Conservation (phyloP, 805 yeast species). For the Teunomyces gatunensis region DNA sequence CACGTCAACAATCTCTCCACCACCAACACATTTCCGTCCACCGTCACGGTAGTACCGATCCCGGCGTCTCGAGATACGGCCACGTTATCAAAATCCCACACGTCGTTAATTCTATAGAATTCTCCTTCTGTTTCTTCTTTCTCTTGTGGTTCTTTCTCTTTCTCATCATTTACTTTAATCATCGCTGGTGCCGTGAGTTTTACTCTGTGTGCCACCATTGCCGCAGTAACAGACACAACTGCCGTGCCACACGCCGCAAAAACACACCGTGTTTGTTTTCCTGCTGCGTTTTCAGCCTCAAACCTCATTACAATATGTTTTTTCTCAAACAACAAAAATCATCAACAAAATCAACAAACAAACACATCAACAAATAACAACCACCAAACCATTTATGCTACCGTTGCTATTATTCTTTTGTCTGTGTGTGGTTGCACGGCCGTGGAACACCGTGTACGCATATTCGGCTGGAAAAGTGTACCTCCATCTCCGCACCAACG, state of each 20-base stretch:
- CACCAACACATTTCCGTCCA: constrained; percentile 18
- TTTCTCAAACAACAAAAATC: too few species aligned
- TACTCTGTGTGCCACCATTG: neutral
- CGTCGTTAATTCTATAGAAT: constrained; percentile 51
- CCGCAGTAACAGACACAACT: constrained; percentile 13
- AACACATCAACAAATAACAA: too few species aligned
- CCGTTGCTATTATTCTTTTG: neutral
- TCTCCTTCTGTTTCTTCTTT: too few species aligned
- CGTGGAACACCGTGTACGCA: constrained; percentile 37
- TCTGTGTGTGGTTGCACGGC: neutral
- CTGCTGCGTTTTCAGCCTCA: neutral
- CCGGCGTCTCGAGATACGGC: constrained; percentile 56
- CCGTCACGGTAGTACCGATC: neutral
- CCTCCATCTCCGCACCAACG: constrained; percentile 35
- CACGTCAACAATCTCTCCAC: constrained; percentile 60
- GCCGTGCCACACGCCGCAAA: constrained; percentile 10
- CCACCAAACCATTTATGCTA: neutral
- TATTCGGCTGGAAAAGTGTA: constrained; percentile 32
- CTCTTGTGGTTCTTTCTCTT: too few species aligned
- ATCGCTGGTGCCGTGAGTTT: neutral
- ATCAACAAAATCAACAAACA: too few species aligned
- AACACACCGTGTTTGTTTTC: neutral
- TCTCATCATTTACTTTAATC: too few species aligned
- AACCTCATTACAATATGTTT: neutral
- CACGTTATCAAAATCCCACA: constrained; percentile 79